Evolutionary conservation across 306 rosid species (phyloP), one percentile per base, ranked within the genome.

Genomic region (Acacia melanoxylon): DNA sequence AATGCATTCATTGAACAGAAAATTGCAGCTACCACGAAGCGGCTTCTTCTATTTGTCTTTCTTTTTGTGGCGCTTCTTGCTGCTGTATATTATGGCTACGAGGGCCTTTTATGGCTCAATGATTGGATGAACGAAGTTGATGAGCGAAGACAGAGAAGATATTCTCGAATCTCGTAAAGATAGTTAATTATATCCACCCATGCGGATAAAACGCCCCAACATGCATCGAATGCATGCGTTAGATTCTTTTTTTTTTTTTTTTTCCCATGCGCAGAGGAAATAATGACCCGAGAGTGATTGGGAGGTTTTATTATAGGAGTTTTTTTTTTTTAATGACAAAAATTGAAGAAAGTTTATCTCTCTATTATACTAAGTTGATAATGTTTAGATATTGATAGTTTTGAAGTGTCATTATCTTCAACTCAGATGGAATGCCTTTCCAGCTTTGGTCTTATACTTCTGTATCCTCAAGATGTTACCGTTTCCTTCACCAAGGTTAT

Each of bases 61-160:
- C 48, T 93, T 76, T 56, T 80, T 71, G 62, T 90, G 88, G 87
- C 76, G 19, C 75, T 93, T 77, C 74, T 89, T 69, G 85, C 81
- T 13, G 87, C 88, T 52, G 45, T 88, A 52, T 78, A 79, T 79
- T 90, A 83, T 76, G 95, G 93, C 17, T 90, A 89, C 88, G 88
- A 85, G 80, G 95, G 94, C 73, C 87, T 95, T 17, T 70, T 91
- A 68, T 41, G 87, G 97, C 97, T 95, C 76, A 62, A 72, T 81
- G 98, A 93, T 82, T 88, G 97, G 98, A 95, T 95, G 98, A 90
- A 95, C 68, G 92, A 93, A 88, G 89, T 86, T 33, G 98, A 95
- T 19, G 90, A 81, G 75, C 89, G 71, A 72, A 91, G 95, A 82
- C 90, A 79, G 0, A 45, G 37, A 27, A 84, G 89, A 85, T 56